Conservation (phyloP, 768 basidiomycete genomes). For the Mycena galericulata region DNA sequence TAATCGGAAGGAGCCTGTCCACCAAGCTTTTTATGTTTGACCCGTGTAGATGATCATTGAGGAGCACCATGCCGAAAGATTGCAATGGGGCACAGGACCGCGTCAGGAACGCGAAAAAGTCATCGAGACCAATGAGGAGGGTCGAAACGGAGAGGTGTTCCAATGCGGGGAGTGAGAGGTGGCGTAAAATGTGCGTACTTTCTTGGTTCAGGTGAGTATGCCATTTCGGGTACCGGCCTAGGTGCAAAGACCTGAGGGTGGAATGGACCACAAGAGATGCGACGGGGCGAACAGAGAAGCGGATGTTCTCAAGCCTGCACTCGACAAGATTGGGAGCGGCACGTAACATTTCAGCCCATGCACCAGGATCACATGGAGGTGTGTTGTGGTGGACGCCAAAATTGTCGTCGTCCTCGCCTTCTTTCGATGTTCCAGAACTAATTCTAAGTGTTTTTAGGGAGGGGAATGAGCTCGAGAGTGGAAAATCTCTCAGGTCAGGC, state of each 20-base stretch:
- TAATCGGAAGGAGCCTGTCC: not conserved
- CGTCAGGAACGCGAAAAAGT: not conserved
- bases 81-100: constrained; percentile 6
- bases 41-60: too few species aligned
- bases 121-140: not conserved
- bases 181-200: not conserved
- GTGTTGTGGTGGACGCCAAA: too few species aligned
- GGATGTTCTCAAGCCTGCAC: not conserved
- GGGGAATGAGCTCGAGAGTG: not conserved
- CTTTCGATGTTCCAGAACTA: not conserved
- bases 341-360: not conserved
- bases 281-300: not conserved
- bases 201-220: too few species aligned
- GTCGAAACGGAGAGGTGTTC: not conserved
- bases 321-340: not conserved
- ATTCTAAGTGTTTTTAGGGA: not conserved
- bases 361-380: not conserved
- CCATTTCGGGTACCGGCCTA: not conserved
- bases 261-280: not conserved
- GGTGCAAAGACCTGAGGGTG: not conserved
- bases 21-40: not conserved
- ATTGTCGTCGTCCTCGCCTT: not conserved
- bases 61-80: not conserved
- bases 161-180: constrained; percentile 5
- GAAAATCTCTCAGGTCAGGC: not conserved